Evolutionary conservation across 176 grass and related monocot species (phyloP).

Genomic region (Puya raimondii): DNA sequence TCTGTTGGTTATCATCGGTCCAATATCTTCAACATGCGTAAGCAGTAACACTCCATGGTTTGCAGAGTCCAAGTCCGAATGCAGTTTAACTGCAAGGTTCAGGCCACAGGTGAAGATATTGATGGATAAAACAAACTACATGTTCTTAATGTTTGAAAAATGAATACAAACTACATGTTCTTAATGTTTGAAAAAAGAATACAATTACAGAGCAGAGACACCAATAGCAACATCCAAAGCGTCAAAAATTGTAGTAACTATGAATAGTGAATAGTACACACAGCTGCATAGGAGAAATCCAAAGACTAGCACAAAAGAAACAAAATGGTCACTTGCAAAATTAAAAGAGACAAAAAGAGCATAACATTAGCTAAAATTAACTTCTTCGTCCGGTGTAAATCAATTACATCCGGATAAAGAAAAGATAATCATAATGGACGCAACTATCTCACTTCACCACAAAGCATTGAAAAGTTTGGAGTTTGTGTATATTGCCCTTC

Average conservation of each 20-base stretch:
- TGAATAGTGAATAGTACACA: neutral
- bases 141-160: neutral
- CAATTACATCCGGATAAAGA: neutral
- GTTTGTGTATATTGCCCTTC: no score
- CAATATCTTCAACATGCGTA: neutral
- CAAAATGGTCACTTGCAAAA: neutral
- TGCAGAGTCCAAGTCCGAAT: neutral
- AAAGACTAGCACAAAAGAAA: neutral
- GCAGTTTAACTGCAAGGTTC: neutral
- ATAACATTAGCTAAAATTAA: neutral
- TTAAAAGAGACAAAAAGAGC: neutral
- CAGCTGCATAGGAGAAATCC: neutral
- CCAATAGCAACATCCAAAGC: neutral
- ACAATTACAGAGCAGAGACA: neutral
- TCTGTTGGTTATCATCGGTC: neutral
- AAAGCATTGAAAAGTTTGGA: no score
- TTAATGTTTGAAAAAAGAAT: neutral
- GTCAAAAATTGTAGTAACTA: neutral
- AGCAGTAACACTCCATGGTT: neutral
- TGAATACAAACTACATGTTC: neutral
- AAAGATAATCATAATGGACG: no score
- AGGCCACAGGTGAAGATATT: neutral
- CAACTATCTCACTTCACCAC: no score
- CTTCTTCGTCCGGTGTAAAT: neutral
- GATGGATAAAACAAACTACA: neutral